These are phyloP conservation scores for Pseudohalonectria lignicola DNA, from an alignment of 2,329 filamentous ascomycete species.

Conservation along the genomic window DNA sequence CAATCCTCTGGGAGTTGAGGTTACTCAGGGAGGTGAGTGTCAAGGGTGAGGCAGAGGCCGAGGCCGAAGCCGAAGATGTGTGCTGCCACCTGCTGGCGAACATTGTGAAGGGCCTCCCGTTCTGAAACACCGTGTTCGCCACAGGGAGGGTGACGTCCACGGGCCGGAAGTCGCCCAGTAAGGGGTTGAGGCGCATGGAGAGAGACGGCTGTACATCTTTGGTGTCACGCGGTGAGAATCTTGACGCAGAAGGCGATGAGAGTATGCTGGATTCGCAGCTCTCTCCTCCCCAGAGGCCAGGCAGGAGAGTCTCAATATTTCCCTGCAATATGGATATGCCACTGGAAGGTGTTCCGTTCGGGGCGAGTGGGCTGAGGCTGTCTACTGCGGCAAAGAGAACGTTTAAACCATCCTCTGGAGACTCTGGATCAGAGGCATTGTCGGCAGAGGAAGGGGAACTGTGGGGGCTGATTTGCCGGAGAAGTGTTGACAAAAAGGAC, in stretches of 20 bases:
- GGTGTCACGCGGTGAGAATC: constrained; percentile 7
- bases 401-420: constrained; percentile 21
- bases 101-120: constrained; percentile 50
- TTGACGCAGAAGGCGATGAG: background rate
- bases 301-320: constrained; percentile 25
- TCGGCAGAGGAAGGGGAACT: too few relatives aligned
- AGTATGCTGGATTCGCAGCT: background rate
- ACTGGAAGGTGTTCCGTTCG: constrained; percentile 17
- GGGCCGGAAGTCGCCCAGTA: constrained; percentile 8
- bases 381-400: constrained; percentile 47
- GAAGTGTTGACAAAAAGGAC: constrained; percentile 20
- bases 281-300: constrained; percentile 27
- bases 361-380: constrained; percentile 28
- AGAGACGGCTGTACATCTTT: constrained; percentile 28
- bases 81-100: constrained; percentile 28
- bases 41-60: background rate
- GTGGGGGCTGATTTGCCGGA: constrained; percentile 14
- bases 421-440: too few relatives aligned
- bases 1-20: constrained; percentile 24
- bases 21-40: constrained; percentile 16
- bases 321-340: constrained; percentile 45
- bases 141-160: constrained; percentile 48
- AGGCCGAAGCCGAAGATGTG: constrained; percentile 6
- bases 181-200: constrained; percentile 24
- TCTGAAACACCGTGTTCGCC: constrained; percentile 70